Conservation (phyloP, 139 green algal genomes). For the Zygnema cylindricum region DNA sequence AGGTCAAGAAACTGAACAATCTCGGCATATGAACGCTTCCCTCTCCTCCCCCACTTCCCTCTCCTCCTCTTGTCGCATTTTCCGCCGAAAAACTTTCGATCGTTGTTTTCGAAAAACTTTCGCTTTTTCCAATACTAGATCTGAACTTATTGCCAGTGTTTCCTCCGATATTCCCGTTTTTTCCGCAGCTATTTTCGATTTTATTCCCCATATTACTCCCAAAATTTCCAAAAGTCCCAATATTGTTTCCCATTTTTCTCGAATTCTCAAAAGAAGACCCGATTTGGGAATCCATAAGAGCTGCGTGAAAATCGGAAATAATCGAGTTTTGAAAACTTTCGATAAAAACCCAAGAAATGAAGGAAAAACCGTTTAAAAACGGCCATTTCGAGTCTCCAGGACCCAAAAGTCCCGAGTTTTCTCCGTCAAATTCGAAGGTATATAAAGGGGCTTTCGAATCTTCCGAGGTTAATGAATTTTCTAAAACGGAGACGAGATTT, state of each 20-base stretch:
- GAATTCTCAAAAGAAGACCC: not conserved
- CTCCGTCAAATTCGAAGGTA: constrained; percentile 62
- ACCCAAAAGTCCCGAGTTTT: constrained; percentile 61
- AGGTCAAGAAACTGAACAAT: constrained; percentile 63
- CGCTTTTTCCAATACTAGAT: constrained; percentile 27
- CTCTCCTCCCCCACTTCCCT: constrained; percentile 10
- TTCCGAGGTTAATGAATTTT: constrained; percentile 41
- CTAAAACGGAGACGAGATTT: constrained; percentile 40
- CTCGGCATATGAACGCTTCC: constrained; percentile 63
- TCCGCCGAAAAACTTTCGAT: constrained; percentile 38
- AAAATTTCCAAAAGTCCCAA: no score
- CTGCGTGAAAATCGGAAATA: constrained; percentile 19
- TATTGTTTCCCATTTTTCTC: not conserved
- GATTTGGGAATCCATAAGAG: constrained; percentile 35
- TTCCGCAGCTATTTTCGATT: no score
- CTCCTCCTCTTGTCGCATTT: no score
- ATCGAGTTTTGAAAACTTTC: constrained; percentile 8
- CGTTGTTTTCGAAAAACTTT: constrained; percentile 18
- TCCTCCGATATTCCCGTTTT: no score
- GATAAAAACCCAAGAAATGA: constrained; percentile 28
- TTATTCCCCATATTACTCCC: no score
- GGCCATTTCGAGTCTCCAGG: constrained; percentile 62
- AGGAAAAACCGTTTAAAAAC: constrained; percentile 34
- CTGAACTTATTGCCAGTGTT: no score
- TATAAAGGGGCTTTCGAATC: constrained; percentile 15